Evolutionary conservation across 805 yeast species (phyloP), one percentile per base, ranked within the genome.

Genomic region (Lachancea mirantina): DNA sequence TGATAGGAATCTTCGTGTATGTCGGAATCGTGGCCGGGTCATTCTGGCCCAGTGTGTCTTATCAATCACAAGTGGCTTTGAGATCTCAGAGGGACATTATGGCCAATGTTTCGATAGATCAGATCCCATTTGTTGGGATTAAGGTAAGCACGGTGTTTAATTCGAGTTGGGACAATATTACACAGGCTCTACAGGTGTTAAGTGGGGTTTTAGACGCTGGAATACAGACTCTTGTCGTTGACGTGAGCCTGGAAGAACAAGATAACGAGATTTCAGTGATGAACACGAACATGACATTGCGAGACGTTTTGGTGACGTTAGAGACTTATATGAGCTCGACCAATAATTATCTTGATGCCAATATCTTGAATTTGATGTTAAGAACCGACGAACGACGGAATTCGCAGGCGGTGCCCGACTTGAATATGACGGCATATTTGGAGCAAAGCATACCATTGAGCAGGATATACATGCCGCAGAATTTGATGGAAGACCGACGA

Each of bases 181-280:
- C 51, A 0, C 42, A 47, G 1, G 44, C 70, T 0, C 30, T 70
- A 8, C 17, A 29, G 1, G 36, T 40, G 2, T 42, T 70, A 2
- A 32, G 45, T 4, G 34, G 41, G 0, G 29, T 74, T 13, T 42
- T 78, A 26, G 44, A 51, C 22, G 52, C 54, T 2, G 82, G 82
- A 0, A 56, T 67, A 1, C 68, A 66, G 32, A 52, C 65, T 0
- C 49, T 75, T n/a, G 54, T 61, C 34, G 32, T 77, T 4, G 83
- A 80, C 46, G 34, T 78, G 17, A 77, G 76, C 50, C 70, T 74
- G 65, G 72, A 71, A 45, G 72, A 69, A 30, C 44, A 56, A 25
- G 55, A 64, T 3, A 46, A 57, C 23, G 54, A 64, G 3, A 50
- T 41, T 48, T 31, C 19, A 34, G 32, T 45, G 19, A 36, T 23